Percentiles rank a stretch among this genome's conserved stretches.
These are phyloP conservation scores for Avena eriantha DNA, from an alignment of 176 grass and related monocot species.

Conservation along the genomic window DNA sequence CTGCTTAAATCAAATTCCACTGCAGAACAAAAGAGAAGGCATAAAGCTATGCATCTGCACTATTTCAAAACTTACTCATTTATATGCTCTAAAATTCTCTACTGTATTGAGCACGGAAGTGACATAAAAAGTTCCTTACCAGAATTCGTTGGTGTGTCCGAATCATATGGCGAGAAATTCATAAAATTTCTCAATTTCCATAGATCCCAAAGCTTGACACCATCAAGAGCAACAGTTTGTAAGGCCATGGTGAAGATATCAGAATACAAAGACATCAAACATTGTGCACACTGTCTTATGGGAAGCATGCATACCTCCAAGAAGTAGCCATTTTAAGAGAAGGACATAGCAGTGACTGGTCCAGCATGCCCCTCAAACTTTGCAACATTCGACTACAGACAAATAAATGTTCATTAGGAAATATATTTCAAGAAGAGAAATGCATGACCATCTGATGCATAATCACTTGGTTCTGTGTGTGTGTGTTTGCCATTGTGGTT, in stretches of 20 bases:
- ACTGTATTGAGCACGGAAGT: too few species aligned
- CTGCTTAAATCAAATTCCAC: conserved; percentile 98
- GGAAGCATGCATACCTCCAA: conserved; percentile 73
- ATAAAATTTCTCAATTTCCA: conserved; percentile 97
- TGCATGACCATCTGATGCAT: conserved; percentile 26
- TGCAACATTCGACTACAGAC: conserved; percentile 78
- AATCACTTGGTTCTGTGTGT: too few species aligned
- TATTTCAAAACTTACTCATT: conserved; percentile 34
- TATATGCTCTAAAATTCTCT: too few species aligned
- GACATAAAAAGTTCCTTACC: conserved; percentile 51
- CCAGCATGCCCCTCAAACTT: conserved; percentile 93
- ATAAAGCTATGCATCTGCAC: not conserved
- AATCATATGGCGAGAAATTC: conserved; percentile 91
- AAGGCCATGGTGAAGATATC: conserved; percentile 27
- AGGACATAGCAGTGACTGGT: conserved; percentile 92
- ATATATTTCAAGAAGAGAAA: conserved; percentile 27
- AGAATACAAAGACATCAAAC: conserved; percentile 36
- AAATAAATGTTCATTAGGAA: conserved; percentile 48
- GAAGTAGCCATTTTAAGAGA: conserved; percentile 99
- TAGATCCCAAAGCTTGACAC: conserved; percentile 99
- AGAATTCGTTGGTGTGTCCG: conserved; percentile 86
- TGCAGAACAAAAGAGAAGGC: conserved; percentile 48
- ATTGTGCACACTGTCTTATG: conserved; percentile 12
- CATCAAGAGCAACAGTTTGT: conserved; percentile 94
- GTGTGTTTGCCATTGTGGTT: too few species aligned